Base-by-base conservation (phyloP, 768 basidiomycete species). In the Nidularia sp. region DNA sequence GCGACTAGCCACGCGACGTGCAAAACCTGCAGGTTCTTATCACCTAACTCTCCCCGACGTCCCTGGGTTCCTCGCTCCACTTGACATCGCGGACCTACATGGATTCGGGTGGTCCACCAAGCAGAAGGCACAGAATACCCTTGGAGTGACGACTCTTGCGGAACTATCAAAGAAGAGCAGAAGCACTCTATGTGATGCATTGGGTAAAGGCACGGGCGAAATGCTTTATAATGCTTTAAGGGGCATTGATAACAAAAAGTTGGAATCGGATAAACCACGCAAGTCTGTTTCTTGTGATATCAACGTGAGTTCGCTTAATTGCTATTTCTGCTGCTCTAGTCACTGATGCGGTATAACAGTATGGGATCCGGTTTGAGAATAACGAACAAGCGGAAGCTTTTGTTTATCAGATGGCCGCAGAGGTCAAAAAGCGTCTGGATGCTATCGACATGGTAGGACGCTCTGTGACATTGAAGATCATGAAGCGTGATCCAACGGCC, bases 261-360 rank as follows among this genome's bases (percentile, higher is more conserved):
- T 98, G 43, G 89, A 93, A 64, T 85, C 84, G 34, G 88, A 92
- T 63, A 92, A 93, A 62, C 82, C 86, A 47, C 75, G 96, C 59
- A 94, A 93, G 66, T 91, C 88, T 5, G 93, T 99, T 15, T 93
- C 90, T 8, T 94, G 91, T 53, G 96, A 98, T 64, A 90, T 98
- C 60, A 99, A 93, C 61, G 94, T 95, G 58, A 63, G 92, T 78
- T 5, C 15, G 34, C 13, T 13, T 12, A 36, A 7, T 13, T 39
- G 36, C 22, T 34, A 47, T 9, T 42, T 22, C 33, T 43, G 13
- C 32, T 34, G 10, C 8, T 6, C 8, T 6, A 48, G 8, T 48
- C 34, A 33, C 36, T 25, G 44, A 46, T 47, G 12, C 12, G 10
- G 43, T 43, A 10, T 41, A 4, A 12, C 51, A 97, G 94, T 99